Evolutionary conservation across 139 green algal genomes (phyloP).

Genomic region (Ostreobium quekettii): DNA sequence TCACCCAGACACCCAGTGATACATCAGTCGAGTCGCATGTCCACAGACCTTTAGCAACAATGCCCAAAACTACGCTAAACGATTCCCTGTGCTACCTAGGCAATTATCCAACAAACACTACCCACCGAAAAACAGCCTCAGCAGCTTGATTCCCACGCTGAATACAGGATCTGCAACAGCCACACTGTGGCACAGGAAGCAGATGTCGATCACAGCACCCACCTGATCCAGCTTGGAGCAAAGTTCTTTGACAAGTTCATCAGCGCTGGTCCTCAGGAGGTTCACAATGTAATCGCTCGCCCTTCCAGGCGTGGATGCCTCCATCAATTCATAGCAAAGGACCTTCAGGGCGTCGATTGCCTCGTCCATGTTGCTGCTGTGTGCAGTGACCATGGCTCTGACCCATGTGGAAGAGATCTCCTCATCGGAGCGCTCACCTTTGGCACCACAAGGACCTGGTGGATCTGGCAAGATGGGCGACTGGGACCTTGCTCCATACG

Average conservation of each 20-base stretch:
- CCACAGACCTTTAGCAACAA: too few relatives aligned
- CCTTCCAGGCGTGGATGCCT: constrained; percentile 22
- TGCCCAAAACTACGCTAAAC: too few relatives aligned
- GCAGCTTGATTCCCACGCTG: too few relatives aligned
- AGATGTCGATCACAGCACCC: constrained; percentile 24
- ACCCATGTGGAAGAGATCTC: constrained; percentile 19
- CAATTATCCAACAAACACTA: neutral
- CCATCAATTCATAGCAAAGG: constrained; percentile 66
- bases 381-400: constrained; percentile 16
- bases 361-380: constrained; percentile 30
- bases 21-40: too few relatives aligned
- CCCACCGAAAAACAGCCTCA: too few relatives aligned
- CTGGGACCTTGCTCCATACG: too few relatives aligned
- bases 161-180: too few relatives aligned
- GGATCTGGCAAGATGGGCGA: too few relatives aligned
- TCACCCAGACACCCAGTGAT: too few relatives aligned
- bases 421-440: constrained; percentile 18
- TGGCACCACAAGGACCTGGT: too few relatives aligned
- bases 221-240: constrained; percentile 29
- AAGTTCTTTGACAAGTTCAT: constrained; percentile 36
- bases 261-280: constrained; percentile 19
- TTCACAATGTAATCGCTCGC: constrained; percentile 5
- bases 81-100: too few relatives aligned
- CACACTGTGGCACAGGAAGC: too few relatives aligned
- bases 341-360: constrained; percentile 72